Conservation (phyloP, 108 stramenopile genomes). For the Stephanodiscus minutulus region DNA sequence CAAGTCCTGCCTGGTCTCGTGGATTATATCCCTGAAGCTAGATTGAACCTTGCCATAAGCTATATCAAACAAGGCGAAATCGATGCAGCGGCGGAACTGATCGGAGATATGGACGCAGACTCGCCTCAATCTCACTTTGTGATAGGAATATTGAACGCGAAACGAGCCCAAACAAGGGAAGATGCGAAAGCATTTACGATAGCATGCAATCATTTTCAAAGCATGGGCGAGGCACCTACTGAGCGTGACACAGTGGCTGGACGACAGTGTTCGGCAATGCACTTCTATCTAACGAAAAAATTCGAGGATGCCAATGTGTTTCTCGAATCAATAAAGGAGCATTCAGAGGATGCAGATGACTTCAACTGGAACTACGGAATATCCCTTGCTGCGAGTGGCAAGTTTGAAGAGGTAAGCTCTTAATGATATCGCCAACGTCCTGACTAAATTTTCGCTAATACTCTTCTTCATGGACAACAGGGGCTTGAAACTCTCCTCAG, state of each 20-base stretch:
- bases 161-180: slow-evolving; percentile 60
- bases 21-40: slow-evolving; percentile 78
- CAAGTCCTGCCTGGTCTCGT: slow-evolving; percentile 64
- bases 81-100: slow-evolving; percentile 72
- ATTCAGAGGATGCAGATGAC: slow-evolving; percentile 79
- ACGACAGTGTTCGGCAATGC: slow-evolving; percentile 89
- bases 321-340: slow-evolving; percentile 58
- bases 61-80: slow-evolving; percentile 56
- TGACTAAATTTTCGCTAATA: neutral
- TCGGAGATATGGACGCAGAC: slow-evolving; percentile 73
- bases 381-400: slow-evolving; percentile 46
- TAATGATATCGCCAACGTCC: neutral
- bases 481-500: slow-evolving; percentile 65
- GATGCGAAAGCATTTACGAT: slow-evolving; percentile 49
- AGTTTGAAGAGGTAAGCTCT: slow-evolving; percentile 43
- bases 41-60: slow-evolving; percentile 79
- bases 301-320: slow-evolving; percentile 30
- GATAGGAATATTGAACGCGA: slow-evolving; percentile 75
- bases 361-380: slow-evolving; percentile 93
- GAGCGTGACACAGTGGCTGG: slow-evolving; percentile 92
- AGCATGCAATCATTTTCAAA: slow-evolving; percentile 75
- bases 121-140: slow-evolving; percentile 84
- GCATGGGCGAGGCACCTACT: slow-evolving; percentile 72
- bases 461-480: neutral
- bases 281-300: slow-evolving; percentile 75